These are phyloP conservation scores for Penicillium soppii DNA, from an alignment of 495 filamentous ascomycete species.

Conservation along the genomic window DNA sequence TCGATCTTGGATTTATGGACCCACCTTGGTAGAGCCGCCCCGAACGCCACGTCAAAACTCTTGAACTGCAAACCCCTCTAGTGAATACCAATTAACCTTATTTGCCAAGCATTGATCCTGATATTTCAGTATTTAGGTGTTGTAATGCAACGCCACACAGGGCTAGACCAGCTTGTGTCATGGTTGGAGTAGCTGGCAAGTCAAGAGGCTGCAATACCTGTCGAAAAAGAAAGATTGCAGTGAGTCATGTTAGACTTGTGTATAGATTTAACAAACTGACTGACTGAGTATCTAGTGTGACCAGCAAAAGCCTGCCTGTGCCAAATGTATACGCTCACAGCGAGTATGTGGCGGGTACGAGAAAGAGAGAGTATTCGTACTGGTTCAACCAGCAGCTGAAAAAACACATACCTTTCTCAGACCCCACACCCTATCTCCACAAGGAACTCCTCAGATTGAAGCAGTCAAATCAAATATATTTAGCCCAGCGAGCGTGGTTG, in stretches of 20 bases:
- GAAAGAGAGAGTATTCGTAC: constrained; percentile 33
- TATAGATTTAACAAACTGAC: neutral
- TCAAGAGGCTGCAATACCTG: constrained; percentile 50
- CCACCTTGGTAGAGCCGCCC: neutral
- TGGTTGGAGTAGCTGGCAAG: constrained; percentile 48
- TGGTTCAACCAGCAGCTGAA: constrained; percentile 16
- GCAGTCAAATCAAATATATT: neutral
- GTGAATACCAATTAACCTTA: too few relatives aligned
- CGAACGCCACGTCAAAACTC: too few relatives aligned
- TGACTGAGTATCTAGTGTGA: constrained; percentile 26
- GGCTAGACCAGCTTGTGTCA: constrained; percentile 5
- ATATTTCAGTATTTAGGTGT: too few relatives aligned
- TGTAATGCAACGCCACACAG: neutral
- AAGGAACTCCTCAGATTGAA: neutral
- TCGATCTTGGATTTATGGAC: neutral
- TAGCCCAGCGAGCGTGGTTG: neutral
- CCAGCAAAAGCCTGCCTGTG: constrained; percentile 33
- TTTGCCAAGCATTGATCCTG: too few relatives aligned
- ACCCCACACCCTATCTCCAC: neutral
- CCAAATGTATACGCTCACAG: constrained; percentile 34
- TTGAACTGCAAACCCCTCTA: too few relatives aligned
- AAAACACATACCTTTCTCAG: constrained; percentile 15
- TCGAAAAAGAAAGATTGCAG: constrained; percentile 39
- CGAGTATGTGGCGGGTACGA: constrained; percentile 39
- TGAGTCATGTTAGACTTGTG: constrained; percentile 18